These are phyloP conservation scores for Gossypium armourianum DNA, from an alignment of 441 rosid genomes.

Conservation along the genomic window DNA sequence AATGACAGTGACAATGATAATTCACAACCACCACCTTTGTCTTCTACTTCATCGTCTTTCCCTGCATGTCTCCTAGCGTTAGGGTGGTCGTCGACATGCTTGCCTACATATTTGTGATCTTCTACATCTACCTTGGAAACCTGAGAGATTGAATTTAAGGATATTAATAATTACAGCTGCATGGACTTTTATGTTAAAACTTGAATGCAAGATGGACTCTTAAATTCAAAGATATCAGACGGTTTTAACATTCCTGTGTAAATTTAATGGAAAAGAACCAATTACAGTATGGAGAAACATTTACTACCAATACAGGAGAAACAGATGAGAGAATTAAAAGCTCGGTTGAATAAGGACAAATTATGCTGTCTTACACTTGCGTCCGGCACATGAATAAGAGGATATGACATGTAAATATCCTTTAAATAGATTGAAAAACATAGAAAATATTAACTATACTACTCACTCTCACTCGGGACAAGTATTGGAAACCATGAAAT, in stretches of 20 bases:
- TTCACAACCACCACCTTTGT: constrained; percentile 25
- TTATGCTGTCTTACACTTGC: too few species aligned
- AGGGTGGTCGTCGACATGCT: background rate
- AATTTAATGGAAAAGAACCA: background rate
- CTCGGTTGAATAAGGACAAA: background rate
- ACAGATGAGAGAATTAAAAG: background rate
- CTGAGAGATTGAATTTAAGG: constrained; percentile 10
- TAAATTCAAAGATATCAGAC: too few species aligned
- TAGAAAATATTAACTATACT: too few species aligned
- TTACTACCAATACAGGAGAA: background rate
- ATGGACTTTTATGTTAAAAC: too few species aligned
- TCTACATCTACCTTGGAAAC: constrained; percentile 21
- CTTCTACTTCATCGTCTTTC: constrained; percentile 16
- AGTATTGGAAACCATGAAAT: background rate
- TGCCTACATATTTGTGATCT: constrained; percentile 6
- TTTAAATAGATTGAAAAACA: too few species aligned
- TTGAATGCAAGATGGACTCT: background rate
- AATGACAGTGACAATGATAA: constrained; percentile 50
- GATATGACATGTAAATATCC: too few species aligned
- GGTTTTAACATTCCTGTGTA: background rate
- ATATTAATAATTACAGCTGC: too few species aligned
- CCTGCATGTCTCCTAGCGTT: background rate
- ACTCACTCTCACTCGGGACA: too few species aligned
- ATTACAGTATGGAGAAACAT: background rate
- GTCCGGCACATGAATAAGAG: too few species aligned